A percentile compares a stretch with the other conserved stretches of the same genome.
Conservation (phyloP, 768 basidiomycete genomes). For the Terana coerulea region DNA sequence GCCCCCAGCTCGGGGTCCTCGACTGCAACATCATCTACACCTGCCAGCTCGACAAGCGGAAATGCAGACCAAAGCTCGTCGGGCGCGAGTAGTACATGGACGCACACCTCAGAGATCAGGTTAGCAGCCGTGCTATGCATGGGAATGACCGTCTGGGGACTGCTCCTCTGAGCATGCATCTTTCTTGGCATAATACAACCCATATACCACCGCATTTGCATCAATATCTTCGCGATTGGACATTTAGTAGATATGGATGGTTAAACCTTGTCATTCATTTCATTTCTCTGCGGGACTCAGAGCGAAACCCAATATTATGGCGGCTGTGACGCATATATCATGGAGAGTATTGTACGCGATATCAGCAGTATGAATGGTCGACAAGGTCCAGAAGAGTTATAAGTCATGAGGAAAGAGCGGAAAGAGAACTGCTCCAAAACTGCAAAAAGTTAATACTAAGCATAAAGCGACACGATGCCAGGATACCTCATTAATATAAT, state of each 20-base stretch:
- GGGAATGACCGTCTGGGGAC: neutral
- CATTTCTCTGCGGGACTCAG: too few species aligned
- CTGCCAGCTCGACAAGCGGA: neutral
- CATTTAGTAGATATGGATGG: too few species aligned
- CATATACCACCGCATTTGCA: slow-evolving; percentile 4
- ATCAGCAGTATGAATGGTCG: too few species aligned
- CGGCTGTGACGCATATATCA: too few species aligned
- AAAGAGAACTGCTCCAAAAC: neutral
- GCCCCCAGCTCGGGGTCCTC: neutral
- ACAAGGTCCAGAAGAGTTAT: too few species aligned
- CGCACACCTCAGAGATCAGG: too few species aligned
- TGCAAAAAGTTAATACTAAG: slow-evolving; percentile 3
- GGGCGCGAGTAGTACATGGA: neutral
- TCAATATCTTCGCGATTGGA: too few species aligned
- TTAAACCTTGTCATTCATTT: too few species aligned
- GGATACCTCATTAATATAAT: slow-evolving; percentile 2
- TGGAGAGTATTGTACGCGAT: too few species aligned
- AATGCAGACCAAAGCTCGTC: neutral
- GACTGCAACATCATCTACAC: neutral
- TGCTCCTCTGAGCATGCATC: neutral
- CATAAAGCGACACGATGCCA: slow-evolving; percentile 6
- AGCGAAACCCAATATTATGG: too few species aligned
- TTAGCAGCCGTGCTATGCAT: too few species aligned
- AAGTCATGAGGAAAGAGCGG: neutral
- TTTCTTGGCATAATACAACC: neutral